Percentiles rank a stretch among this genome's conserved stretches.
These are phyloP conservation scores for Sporothrix schenckii DNA, from an alignment of 2,329 filamentous ascomycete genomes.

Conservation along the genomic window DNA sequence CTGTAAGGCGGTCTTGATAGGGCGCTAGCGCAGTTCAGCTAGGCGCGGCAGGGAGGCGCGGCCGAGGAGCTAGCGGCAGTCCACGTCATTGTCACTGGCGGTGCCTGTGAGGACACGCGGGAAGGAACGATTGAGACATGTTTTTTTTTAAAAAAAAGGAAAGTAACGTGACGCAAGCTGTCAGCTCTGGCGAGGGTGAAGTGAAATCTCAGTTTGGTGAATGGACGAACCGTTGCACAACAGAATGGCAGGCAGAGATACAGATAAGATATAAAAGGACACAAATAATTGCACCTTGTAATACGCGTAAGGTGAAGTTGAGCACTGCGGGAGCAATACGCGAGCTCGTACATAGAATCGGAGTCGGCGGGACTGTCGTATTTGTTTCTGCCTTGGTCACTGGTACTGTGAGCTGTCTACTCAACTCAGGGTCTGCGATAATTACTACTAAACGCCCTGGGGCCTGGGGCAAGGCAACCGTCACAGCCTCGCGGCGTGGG, in stretches of 20 bases:
- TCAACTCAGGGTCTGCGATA: no score
- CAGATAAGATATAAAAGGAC: no score
- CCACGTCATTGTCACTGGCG: conserved; percentile 22
- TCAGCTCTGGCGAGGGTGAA: neutral
- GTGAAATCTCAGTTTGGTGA: neutral
- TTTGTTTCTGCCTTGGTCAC: neutral
- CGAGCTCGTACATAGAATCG: neutral
- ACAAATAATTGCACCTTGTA: no score
- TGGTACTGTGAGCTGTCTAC: neutral
- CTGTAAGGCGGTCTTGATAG: neutral
- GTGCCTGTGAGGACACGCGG: neutral
- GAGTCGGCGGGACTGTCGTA: neutral
- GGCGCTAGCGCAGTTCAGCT: neutral
- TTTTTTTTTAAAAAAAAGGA: conserved; percentile 2
- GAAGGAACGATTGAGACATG: conserved; percentile 1
- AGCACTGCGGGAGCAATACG: no score
- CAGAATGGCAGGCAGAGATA: neutral
- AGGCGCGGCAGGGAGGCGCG: conserved; percentile 9
- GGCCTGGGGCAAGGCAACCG: neutral
- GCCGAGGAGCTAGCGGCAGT: conserved; percentile 9
- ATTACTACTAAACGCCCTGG: no score
- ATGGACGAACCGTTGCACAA: neutral
- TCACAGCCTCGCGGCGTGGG: conserved; percentile 20
- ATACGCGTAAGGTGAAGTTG: neutral
- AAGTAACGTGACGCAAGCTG: conserved; percentile 11